Evolutionary conservation across 2,329 filamentous ascomycete genomes (phyloP), one percentile per base, ranked within the genome.

Genomic region (Colletotrichum tamarilloi): DNA sequence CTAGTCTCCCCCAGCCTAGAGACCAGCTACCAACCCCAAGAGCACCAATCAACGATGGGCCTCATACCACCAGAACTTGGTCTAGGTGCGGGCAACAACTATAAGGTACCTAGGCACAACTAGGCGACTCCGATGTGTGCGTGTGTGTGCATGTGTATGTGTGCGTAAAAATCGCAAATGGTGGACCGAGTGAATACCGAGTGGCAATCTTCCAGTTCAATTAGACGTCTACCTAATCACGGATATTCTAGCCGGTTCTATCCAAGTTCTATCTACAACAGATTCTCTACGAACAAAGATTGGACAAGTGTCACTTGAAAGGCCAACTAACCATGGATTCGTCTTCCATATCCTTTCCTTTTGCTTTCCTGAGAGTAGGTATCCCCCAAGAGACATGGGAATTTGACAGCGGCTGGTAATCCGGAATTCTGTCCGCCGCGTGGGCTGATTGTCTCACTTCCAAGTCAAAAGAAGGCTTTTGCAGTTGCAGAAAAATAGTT

Each of bases 211-310:
- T 26, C 28, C 42, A 9, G 7, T 19, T 42, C 32, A 30, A 53
- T 16, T 22, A 60, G n/a, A 7, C 5, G 35, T 70, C 46, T 38
- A 62, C 65, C 46, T 49, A 62, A 70, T 70, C 62, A 57, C 14
- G 42, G 19, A 19, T 49, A 49, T 22, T 62, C 8, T 16, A n/a
- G 22, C 22, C 35, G 8, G 42, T 22, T 49, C 42, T 49, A 49
- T 49, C 42, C 42, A 8, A 22, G 8, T 9, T 49, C 42, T 49
- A 49, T 49, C 42, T n/a, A 49, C 42, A 49, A 1, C 4, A 22
- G 0, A 11, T n/a, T 49, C 38, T 42, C 38, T 42, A 42, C 38
- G 38, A 42, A 3, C 19, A 22, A 11, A 49, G 42, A 22, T 42
- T 8, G 19, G 16, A 22, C 8, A 49, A 49, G 42, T 22, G 42